Conservation (phyloP, 176 grass and related monocot species). For the Themeda triandra region DNA sequence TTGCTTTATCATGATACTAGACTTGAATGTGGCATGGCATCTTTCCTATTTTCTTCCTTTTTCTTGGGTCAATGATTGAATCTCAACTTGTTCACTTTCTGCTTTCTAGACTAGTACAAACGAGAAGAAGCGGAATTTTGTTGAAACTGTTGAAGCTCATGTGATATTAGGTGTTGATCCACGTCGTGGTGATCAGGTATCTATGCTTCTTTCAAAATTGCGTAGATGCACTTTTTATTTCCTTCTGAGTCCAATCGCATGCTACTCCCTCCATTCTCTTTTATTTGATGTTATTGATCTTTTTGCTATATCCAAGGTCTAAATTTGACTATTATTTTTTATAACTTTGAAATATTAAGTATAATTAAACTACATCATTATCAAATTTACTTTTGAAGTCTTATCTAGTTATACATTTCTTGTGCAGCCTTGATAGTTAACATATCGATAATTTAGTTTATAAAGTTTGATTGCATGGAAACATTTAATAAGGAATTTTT, state of each 20-base stretch:
- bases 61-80: background rate
- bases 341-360: background rate
- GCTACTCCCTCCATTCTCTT: background rate
- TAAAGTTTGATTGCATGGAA: background rate
- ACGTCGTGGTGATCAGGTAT: conserved; percentile 88
- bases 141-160: conserved; percentile 94
- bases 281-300: background rate
- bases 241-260: background rate
- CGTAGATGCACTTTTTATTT: background rate
- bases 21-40: background rate
- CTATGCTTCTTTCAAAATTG: background rate
- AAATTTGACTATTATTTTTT: background rate
- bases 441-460: background rate
- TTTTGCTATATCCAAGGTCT: background rate
- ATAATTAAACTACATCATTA: background rate
- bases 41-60: background rate
- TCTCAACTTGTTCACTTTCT: conserved; percentile 26
- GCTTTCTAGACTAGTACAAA: conserved; percentile 63
- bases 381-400: background rate
- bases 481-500: background rate
- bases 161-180: conserved; percentile 96
- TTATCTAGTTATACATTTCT: background rate
- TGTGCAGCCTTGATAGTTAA: background rate
- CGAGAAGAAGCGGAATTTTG: conserved; percentile 64
- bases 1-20: background rate